Evolutionary conservation across 768 basidiomycete species (phyloP), one percentile per base, ranked within the genome.

Genomic region (Imleria badia): DNA sequence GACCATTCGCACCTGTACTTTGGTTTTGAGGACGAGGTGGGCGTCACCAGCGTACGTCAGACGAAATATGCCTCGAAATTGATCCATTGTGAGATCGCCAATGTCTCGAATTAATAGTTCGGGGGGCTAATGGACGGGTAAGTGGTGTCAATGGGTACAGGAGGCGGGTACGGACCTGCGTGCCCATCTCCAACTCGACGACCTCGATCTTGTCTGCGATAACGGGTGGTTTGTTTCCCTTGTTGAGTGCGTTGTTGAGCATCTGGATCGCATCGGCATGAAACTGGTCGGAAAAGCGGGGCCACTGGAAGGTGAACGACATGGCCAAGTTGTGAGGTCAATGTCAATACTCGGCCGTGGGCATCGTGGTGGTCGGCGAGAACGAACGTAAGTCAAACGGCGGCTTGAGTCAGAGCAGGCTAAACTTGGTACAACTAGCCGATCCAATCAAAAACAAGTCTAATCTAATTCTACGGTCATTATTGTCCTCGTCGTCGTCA

Each of bases 181-280:
- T 93, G 35, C 97, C 97, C 97, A 99, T 98, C 73, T 98, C 89
- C n/a, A 99, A 76, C 70, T 98, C 97, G 49, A 97, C 91, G 30
- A 99, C 97, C 71, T 98, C 94, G 60, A 99, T 98, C 72, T 83
- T 87, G 75, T 96, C 97, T 49, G 94, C 95, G 61, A 98, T 98
- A 66, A 99, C 89, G 29, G 94, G 94, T 2, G 96, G 97, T 69
- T 97, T 98, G 75, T 86, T 89, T 60, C 97, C 97, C 78, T 97
- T 93, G 80, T 94, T 94, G 72, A 95, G 89, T 40, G 92, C 91
- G n/a, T 85, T 87, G 60, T 94, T 94, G 75, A 98, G 88, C 91
- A 97, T 94, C 61, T 91, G 86, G 60, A 94, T 92, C 30, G 96
- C 96, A 83, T 96, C 89, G 68, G 87, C 84, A 75, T 97, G 94